Percentiles rank a stretch among this genome's conserved stretches.
Conservation (phyloP, 805 yeast species). For the Metschnikowia reukaufii region DNA sequence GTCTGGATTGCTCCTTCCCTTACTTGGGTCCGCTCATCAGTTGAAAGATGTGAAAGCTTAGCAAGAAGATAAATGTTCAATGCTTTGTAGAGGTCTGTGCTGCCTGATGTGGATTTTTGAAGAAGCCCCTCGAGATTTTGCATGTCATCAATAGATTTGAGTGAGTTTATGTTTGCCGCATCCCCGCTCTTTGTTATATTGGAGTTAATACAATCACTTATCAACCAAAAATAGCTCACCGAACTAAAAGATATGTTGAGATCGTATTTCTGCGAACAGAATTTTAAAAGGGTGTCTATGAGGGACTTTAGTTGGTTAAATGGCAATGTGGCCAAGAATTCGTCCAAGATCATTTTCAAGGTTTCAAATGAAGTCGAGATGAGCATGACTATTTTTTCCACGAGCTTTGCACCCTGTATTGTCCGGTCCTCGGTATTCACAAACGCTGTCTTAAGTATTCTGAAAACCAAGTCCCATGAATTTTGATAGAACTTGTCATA, state of each 20-base stretch:
- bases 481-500: conserved; percentile 59
- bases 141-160: conserved; percentile 4
- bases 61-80: conserved; percentile 61
- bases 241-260: conserved; percentile 88
- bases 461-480: conserved; percentile 76
- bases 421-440: conserved; percentile 17
- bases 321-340: conserved; percentile 75
- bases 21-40: conserved; percentile 72
- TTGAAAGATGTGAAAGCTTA: conserved; percentile 60
- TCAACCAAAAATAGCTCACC: conserved; percentile 87
- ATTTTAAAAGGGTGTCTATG: conserved; percentile 70
- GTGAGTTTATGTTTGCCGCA: neutral
- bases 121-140: conserved; percentile 11
- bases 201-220: conserved; percentile 65
- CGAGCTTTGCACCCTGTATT: conserved; percentile 31
- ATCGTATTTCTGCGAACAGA: conserved; percentile 69
- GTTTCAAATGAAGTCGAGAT: conserved; percentile 76
- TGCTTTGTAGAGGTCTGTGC: conserved; percentile 20
- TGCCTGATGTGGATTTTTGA: conserved; percentile 2
- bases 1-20: conserved; percentile 90
- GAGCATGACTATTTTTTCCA: conserved; percentile 51
- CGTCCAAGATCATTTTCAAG: conserved; percentile 80
- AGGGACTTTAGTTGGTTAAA: conserved; percentile 58
- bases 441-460: conserved; percentile 62
- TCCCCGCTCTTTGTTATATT: conserved; percentile 5